Conservation (phyloP, 495 filamentous ascomycete genomes). For the Aspergillus asperescens region DNA sequence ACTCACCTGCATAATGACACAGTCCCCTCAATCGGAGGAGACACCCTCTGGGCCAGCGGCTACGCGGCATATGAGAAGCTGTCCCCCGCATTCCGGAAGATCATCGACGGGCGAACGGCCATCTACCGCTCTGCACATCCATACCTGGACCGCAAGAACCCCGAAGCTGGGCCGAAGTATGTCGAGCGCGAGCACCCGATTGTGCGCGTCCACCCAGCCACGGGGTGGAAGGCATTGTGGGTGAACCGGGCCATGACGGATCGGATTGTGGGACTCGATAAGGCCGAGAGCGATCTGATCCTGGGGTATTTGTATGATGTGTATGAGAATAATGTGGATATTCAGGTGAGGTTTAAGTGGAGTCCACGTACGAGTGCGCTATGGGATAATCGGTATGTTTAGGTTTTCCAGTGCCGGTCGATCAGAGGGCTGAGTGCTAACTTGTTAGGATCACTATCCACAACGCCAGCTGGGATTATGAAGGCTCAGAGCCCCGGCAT, state of each 20-base stretch:
- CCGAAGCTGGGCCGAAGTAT: slow-evolving; percentile 55
- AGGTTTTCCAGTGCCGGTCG: background rate
- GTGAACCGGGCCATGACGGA: slow-evolving; percentile 64
- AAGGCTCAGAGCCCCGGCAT: slow-evolving; percentile 55
- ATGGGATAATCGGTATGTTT: slow-evolving; percentile 58
- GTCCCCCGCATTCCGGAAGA: slow-evolving; percentile 60
- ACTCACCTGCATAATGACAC: slow-evolving; percentile 66
- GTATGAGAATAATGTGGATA: slow-evolving; percentile 61
- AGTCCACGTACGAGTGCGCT: slow-evolving; percentile 54
- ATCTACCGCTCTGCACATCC: slow-evolving; percentile 62
- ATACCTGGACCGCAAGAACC: slow-evolving; percentile 60
- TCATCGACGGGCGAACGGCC: slow-evolving; percentile 63
- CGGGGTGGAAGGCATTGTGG: slow-evolving; percentile 66
- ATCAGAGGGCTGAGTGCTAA: background rate
- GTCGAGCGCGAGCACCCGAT: slow-evolving; percentile 63
- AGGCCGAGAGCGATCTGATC: slow-evolving; percentile 62
- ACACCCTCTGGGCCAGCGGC: slow-evolving; percentile 67
- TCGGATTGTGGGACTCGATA: slow-evolving; percentile 59
- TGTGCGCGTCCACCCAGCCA: slow-evolving; percentile 65
- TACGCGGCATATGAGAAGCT: slow-evolving; percentile 69
- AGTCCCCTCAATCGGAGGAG: slow-evolving; percentile 58
- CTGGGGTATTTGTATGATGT: slow-evolving; percentile 61
- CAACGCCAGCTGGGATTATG: slow-evolving; percentile 65
- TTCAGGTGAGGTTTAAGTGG: slow-evolving; percentile 64
- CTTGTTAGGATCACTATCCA: slow-evolving; percentile 57